Conservation (phyloP, 1,284 basidiomycete species). For the Dichomitus squalens region DNA sequence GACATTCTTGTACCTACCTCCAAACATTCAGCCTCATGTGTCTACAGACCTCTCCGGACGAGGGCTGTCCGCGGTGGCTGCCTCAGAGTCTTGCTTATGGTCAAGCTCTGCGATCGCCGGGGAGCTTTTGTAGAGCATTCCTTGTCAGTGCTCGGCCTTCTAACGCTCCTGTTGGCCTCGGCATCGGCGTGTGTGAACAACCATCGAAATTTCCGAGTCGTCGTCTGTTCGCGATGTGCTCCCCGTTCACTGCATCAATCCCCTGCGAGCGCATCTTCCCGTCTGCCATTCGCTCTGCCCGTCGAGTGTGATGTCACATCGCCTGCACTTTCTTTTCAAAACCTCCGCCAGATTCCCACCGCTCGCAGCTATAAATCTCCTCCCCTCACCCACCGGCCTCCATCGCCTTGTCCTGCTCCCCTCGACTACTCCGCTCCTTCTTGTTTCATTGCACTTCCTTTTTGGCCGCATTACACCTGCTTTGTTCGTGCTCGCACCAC, state of each 20-base stretch:
- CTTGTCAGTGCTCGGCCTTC: constrained; percentile 8
- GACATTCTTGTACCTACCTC: no score
- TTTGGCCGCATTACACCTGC: no score
- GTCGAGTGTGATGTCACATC: background rate
- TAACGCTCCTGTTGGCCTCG: background rate
- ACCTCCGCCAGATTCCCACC: no score
- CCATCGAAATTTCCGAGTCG: no score
- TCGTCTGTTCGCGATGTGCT: background rate
- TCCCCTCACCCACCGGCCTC: background rate
- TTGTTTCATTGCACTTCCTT: background rate
- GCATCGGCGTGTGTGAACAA: constrained; percentile 1
- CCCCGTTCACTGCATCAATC: background rate
- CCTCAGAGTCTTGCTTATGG: background rate
- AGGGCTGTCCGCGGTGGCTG: no score
- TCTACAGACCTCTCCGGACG: no score
- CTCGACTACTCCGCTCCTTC: background rate
- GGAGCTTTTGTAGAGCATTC: constrained; percentile 9
- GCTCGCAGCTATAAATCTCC: background rate
- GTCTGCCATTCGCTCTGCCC: background rate
- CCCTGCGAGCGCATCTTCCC: background rate
- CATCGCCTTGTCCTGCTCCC: background rate
- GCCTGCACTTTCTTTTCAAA: background rate
- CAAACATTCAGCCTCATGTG: no score
- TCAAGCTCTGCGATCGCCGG: background rate
- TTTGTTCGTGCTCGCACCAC: background rate